These are phyloP conservation scores for Alternaria rosae DNA, from an alignment of 2,329 filamentous ascomycete species.

Conservation along the genomic window DNA sequence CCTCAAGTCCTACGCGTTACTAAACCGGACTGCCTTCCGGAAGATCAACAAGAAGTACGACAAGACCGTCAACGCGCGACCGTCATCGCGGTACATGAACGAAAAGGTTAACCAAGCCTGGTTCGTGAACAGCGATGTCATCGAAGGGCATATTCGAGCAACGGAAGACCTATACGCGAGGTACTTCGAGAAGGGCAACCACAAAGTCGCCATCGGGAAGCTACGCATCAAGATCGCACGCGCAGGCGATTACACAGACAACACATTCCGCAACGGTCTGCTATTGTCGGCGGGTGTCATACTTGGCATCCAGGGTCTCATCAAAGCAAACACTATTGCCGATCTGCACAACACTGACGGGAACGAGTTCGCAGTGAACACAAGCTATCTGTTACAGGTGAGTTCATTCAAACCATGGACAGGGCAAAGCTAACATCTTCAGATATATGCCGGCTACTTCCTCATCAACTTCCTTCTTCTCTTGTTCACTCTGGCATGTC, in stretches of 20 bases:
- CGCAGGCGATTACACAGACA: conserved; percentile 65
- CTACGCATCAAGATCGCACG: conserved; percentile 74
- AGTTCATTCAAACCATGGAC: conserved; percentile 63
- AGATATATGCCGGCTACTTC: conserved; percentile 94
- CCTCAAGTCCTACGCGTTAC: conserved; percentile 86
- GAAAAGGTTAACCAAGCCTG: conserved; percentile 90
- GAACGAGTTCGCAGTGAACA: conserved; percentile 36
- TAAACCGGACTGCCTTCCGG: conserved; percentile 92
- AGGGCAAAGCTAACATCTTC: conserved; percentile 31
- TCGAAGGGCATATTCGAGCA: conserved; percentile 79
- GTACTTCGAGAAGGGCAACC: conserved; percentile 93
- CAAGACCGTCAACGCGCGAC: conserved; percentile 82
- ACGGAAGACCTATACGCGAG: conserved; percentile 92
- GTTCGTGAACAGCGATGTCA: conserved; percentile 87
- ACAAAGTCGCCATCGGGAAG: conserved; percentile 88
- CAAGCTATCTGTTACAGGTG: conserved; percentile 68
- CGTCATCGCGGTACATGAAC: conserved; percentile 81
- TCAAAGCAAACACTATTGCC: conserved; percentile 47
- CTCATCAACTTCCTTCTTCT: conserved; percentile 80
- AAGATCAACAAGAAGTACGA: conserved; percentile 99
- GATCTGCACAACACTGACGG: conserved; percentile 23
- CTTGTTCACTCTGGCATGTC: conserved; percentile 86
- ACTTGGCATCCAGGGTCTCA: conserved; percentile 54
- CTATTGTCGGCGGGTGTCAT: conserved; percentile 53
- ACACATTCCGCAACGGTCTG: conserved; percentile 65